Conservation (phyloP, 257 asterid genomes). For the Salvia hispanica region DNA sequence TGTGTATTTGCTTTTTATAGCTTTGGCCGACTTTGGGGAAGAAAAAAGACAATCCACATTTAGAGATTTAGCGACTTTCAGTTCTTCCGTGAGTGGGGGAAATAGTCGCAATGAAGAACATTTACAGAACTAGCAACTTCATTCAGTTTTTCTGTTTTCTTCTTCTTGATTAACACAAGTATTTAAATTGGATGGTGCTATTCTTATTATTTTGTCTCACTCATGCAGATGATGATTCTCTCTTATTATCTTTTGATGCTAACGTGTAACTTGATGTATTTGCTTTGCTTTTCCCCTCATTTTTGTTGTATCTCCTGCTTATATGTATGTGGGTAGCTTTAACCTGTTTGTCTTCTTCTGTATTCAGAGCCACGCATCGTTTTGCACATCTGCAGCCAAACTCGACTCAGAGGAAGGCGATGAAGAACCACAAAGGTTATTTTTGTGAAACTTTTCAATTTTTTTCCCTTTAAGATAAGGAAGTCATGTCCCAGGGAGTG, state of each 20-base stretch:
- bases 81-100: neutral
- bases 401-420: slow-evolving; percentile 39
- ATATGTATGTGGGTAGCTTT: slow-evolving; percentile 20
- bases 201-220: neutral
- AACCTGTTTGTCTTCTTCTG: neutral
- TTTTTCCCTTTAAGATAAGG: neutral
- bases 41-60: neutral
- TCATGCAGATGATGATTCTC: neutral
- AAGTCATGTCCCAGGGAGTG: neutral
- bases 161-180: neutral
- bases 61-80: slow-evolving; percentile 1
- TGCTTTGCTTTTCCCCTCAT: neutral
- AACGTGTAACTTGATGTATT: neutral
- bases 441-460: neutral
- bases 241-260: slow-evolving; percentile 8
- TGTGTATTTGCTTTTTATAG: neutral
- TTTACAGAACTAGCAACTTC: neutral
- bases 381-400: slow-evolving; percentile 40
- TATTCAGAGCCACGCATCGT: slow-evolving; percentile 42
- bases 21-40: neutral
- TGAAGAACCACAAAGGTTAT: slow-evolving; percentile 47
- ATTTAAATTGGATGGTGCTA: neutral
- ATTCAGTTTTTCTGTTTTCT: neutral
- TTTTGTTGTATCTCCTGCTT: neutral
- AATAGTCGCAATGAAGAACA: neutral